phyloP scores from a whole-genome alignment of 108 stramenopile species.

The Seminavis robusta region DNA sequence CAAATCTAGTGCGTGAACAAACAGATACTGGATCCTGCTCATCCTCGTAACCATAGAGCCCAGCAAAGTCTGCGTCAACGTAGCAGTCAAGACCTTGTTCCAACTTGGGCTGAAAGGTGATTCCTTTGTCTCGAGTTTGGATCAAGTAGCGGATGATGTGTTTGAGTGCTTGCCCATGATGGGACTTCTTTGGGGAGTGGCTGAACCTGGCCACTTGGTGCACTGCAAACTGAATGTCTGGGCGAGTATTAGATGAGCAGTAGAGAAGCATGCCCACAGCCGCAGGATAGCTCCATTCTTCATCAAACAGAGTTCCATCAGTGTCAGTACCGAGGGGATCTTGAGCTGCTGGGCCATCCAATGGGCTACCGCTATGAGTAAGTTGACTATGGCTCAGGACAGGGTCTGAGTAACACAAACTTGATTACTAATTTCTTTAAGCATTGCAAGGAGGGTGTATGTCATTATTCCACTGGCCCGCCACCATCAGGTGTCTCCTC shows the following conservation, averaged over 20 bases:
- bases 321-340: constrained; percentile 3
- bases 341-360: not conserved
- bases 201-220: constrained; percentile 24
- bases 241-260: constrained; percentile 6
- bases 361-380: too few species aligned
- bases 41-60: constrained; percentile 7
- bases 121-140: not conserved
- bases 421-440: too few species aligned
- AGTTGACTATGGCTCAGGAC: too few species aligned
- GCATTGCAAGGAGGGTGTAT: too few species aligned
- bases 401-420: too few species aligned
- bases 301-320: constrained; percentile 7
- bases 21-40: constrained; percentile 14
- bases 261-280: constrained; percentile 43
- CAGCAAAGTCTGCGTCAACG: constrained; percentile 11
- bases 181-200: constrained; percentile 6
- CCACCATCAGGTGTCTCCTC: too few species aligned
- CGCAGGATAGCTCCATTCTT: constrained; percentile 33
- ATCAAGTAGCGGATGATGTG: constrained; percentile 13
- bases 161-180: constrained; percentile 14
- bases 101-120: not conserved
- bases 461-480: too few species aligned
- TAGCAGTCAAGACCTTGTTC: not conserved
- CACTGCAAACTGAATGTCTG: constrained; percentile 29
- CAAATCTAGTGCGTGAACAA: constrained; percentile 13